Conservation (phyloP, 768 basidiomycete genomes). For the Leucocoprinus birnbaumii region DNA sequence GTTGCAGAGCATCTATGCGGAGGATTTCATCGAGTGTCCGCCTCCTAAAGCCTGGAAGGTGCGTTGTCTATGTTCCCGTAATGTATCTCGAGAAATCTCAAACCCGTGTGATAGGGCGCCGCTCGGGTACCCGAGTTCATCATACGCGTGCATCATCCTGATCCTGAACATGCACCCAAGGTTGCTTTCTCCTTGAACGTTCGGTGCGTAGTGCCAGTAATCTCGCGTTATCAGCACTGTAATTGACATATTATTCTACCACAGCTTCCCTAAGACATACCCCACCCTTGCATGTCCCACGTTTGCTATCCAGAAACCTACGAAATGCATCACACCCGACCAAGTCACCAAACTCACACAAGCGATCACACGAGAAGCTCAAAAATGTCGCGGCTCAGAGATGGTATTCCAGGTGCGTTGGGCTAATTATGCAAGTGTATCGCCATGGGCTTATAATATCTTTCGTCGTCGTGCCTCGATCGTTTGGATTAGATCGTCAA, state of each 20-base stretch:
- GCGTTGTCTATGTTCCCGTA: conserved; percentile 14
- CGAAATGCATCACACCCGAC: conserved; percentile 54
- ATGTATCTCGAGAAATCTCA: background rate
- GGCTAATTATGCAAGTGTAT: background rate
- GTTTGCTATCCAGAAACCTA: conserved; percentile 67
- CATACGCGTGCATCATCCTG: conserved; percentile 68
- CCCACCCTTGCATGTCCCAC: conserved; percentile 68
- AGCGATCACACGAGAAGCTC: conserved; percentile 62
- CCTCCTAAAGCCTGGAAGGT: conserved; percentile 87
- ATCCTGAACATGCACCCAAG: conserved; percentile 50
- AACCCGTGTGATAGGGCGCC: conserved; percentile 47
- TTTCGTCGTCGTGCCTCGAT: background rate
- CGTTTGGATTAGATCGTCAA: conserved; percentile 50
- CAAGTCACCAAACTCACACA: conserved; percentile 56
- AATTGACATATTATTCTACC: background rate
- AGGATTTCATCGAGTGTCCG: conserved; percentile 71
- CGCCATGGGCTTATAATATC: background rate
- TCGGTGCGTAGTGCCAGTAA: conserved; percentile 44
- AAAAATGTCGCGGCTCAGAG: conserved; percentile 62
- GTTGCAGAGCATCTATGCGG: conserved; percentile 76
- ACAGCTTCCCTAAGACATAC: conserved; percentile 84
- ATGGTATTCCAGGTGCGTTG: conserved; percentile 72
- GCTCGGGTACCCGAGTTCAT: conserved; percentile 71
- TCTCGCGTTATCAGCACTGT: background rate
- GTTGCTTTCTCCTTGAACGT: conserved; percentile 67